phyloP scores from a whole-genome alignment of 768 basidiomycete species.

The Tephrocybe sp. region DNA sequence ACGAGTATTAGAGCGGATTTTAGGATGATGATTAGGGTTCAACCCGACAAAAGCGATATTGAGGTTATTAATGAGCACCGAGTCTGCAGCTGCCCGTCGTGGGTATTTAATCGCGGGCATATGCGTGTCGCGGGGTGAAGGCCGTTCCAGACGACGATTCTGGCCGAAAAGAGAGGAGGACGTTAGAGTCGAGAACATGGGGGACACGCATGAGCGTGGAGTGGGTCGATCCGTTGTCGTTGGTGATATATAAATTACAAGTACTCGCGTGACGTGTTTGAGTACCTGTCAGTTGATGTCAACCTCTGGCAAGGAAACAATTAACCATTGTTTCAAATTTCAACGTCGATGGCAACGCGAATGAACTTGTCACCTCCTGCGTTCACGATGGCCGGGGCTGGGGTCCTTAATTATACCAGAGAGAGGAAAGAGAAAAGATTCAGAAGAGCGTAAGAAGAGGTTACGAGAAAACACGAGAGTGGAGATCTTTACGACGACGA shows the following conservation, averaged over 20 bases:
- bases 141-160: slow-evolving; percentile 16
- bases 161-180: slow-evolving; percentile 3
- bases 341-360: no score
- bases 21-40: slow-evolving; percentile 4
- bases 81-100: neutral
- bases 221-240: neutral
- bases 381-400: no score
- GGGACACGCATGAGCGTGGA: neutral
- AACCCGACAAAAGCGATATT: slow-evolving; percentile 2
- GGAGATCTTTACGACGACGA: no score
- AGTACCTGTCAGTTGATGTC: slow-evolving; percentile 14
- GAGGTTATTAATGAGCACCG: slow-evolving; percentile 9
- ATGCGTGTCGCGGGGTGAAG: neutral
- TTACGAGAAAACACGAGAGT: no score
- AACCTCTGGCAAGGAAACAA: no score
- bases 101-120: neutral
- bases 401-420: no score
- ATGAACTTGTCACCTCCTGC: no score
- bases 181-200: slow-evolving; percentile 11
- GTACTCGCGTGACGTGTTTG: slow-evolving; percentile 9
- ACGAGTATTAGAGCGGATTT: neutral
- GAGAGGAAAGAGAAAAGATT: no score
- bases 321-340: no score
- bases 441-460: no score
- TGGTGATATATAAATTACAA: slow-evolving; percentile 3